Conservation (phyloP, 2,329 filamentous ascomycete species). For the Fulvia fulva region DNA sequence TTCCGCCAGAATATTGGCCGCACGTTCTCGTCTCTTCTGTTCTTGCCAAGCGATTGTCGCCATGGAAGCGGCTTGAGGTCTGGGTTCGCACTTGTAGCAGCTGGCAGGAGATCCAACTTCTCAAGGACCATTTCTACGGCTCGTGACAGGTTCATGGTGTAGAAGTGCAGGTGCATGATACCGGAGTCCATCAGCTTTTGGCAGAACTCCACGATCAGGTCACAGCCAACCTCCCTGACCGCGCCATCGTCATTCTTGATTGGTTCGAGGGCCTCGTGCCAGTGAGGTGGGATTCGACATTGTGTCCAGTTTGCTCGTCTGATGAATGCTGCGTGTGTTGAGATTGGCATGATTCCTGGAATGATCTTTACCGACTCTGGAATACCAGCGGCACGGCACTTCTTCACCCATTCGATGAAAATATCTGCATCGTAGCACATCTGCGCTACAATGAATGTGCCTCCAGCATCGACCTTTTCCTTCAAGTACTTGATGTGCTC, state of each 20-base stretch:
- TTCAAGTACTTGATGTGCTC: conserved; percentile 86
- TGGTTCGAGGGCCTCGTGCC: conserved; percentile 78
- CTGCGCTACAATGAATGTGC: conserved; percentile 91
- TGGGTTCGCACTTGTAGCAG: conserved; percentile 55
- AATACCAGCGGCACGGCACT: conserved; percentile 81
- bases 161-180: conserved; percentile 87
- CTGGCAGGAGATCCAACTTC: conserved; percentile 78
- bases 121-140: conserved; percentile 92
- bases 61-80: conserved; percentile 76
- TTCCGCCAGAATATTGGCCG: conserved; percentile 99
- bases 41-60: conserved; percentile 88
- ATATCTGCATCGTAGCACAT: conserved; percentile 99
- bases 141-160: conserved; percentile 98
- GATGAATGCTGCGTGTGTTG: conserved; percentile 89
- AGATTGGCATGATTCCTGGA: conserved; percentile 88
- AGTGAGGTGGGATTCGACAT: conserved; percentile 74
- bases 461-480: conserved; percentile 93
- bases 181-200: conserved; percentile 76
- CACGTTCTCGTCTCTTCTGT: conserved; percentile 88
- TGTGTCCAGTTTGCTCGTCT: conserved; percentile 88
- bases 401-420: conserved; percentile 85
- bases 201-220: conserved; percentile 84
- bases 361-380: conserved; percentile 66
- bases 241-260: conserved; percentile 96
- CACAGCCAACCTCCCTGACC: conserved; percentile 84